Evolutionary conservation across 2,329 filamentous ascomycete genomes (phyloP).

Genomic region (Fonsecaea erecta): DNA sequence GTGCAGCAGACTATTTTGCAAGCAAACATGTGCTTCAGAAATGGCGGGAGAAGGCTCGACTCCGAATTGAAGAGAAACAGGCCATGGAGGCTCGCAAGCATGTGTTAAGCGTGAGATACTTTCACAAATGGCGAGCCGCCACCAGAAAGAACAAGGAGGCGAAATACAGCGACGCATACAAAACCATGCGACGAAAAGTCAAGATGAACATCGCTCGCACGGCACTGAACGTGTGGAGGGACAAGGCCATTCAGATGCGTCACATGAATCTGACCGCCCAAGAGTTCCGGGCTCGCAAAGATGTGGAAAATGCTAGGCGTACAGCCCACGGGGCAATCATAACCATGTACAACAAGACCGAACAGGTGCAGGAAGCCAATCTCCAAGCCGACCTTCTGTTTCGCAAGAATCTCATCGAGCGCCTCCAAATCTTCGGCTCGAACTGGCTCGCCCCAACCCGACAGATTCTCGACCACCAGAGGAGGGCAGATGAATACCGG

Average conservation of each 20-base stretch:
- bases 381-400: constrained; percentile 18
- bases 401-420: constrained; percentile 19
- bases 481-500: constrained; percentile 30
- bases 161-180: constrained; percentile 31
- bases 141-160: constrained; percentile 23
- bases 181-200: constrained; percentile 29
- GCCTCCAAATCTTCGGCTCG: constrained; percentile 26
- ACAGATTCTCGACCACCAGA: constrained; percentile 27
- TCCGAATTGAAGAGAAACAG: constrained; percentile 15
- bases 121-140: constrained; percentile 21
- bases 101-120: constrained; percentile 21
- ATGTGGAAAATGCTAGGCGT: constrained; percentile 18
- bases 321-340: constrained; percentile 27
- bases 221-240: constrained; percentile 25
- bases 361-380: constrained; percentile 19
- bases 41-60: constrained; percentile 19
- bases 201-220: constrained; percentile 31
- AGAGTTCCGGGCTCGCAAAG: constrained; percentile 26
- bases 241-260: constrained; percentile 20
- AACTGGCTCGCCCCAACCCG: constrained; percentile 29
- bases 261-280: constrained; percentile 23
- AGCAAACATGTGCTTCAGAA: constrained; percentile 26
- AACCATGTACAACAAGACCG: constrained; percentile 25
- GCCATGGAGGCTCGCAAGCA: constrained; percentile 19
- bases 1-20: constrained; percentile 30